phyloP scores from a whole-genome alignment of 345 rosid species.

The Citrus medica region DNA sequence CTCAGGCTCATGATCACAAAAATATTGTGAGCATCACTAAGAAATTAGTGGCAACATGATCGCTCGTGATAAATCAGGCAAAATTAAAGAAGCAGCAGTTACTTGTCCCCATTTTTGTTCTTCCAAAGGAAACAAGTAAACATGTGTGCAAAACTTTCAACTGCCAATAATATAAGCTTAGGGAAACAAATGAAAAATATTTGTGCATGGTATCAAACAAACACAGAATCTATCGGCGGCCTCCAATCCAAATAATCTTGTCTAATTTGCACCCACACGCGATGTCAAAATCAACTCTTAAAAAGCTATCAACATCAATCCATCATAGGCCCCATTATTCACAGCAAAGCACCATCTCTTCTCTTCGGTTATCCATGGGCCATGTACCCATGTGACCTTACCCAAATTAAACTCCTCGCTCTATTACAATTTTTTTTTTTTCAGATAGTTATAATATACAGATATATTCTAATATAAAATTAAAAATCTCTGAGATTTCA shows the following conservation, averaged over 20 bases:
- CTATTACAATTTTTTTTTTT: too few relatives aligned
- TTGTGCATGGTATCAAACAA: neutral
- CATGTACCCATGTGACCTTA: too few relatives aligned
- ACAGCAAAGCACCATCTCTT: too few relatives aligned
- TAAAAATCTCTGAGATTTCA: too few relatives aligned
- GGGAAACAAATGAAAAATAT: neutral
- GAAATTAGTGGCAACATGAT: neutral
- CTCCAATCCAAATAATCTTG: slow-evolving; percentile 13
- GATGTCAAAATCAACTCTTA: too few relatives aligned
- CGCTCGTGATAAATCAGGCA: neutral
- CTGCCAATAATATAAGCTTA: neutral
- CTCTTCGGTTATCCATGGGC: too few relatives aligned
- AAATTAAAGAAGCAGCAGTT: neutral
- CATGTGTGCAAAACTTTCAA: neutral
- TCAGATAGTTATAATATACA: too few relatives aligned
- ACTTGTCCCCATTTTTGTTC: neutral
- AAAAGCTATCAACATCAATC: too few relatives aligned
- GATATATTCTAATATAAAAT: too few relatives aligned
- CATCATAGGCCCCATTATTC: too few relatives aligned
- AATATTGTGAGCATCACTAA: neutral
- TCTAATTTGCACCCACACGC: neutral
- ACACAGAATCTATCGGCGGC: neutral
- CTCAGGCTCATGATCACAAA: neutral
- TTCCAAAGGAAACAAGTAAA: neutral
- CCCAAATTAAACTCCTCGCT: too few relatives aligned